phyloP scores from a whole-genome alignment of 257 asterid genomes.

The Przewalskia tangutica region DNA sequence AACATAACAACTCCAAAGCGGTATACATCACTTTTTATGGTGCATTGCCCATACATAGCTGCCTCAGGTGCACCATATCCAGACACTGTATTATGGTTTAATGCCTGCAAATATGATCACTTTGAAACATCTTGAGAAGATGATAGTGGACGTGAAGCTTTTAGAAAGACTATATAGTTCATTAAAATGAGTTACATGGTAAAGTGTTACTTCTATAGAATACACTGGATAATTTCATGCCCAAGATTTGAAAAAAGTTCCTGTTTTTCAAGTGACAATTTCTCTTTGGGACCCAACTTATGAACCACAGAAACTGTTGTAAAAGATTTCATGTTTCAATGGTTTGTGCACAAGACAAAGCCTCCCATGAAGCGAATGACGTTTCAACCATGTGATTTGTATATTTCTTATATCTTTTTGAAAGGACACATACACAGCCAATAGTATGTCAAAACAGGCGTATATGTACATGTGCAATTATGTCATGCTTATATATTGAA shows the following conservation, averaged over 20 bases:
- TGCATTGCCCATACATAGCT: constrained; percentile 66
- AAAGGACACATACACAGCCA: neutral
- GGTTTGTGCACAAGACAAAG: neutral
- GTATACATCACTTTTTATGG: constrained; percentile 63
- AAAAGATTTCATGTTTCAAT: neutral
- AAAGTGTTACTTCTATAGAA: neutral
- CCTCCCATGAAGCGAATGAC: neutral
- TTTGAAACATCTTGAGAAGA: neutral
- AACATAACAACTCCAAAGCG: constrained; percentile 77
- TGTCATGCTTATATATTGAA: neutral
- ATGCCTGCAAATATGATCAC: constrained; percentile 37
- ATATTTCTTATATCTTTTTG: neutral
- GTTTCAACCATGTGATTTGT: neutral
- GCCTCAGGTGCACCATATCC: constrained; percentile 91
- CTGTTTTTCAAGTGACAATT: neutral
- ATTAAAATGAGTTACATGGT: neutral
- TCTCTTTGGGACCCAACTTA: neutral
- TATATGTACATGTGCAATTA: neutral
- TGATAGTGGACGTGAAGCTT: neutral
- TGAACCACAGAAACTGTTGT: neutral
- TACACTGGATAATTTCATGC: neutral
- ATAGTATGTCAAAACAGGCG: neutral
- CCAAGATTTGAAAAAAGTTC: neutral
- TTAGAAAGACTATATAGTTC: neutral
- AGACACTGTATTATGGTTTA: constrained; percentile 46